phyloP scores from a whole-genome alignment of 495 filamentous ascomycete species.

The Diplogelasinospora grovesii region DNA sequence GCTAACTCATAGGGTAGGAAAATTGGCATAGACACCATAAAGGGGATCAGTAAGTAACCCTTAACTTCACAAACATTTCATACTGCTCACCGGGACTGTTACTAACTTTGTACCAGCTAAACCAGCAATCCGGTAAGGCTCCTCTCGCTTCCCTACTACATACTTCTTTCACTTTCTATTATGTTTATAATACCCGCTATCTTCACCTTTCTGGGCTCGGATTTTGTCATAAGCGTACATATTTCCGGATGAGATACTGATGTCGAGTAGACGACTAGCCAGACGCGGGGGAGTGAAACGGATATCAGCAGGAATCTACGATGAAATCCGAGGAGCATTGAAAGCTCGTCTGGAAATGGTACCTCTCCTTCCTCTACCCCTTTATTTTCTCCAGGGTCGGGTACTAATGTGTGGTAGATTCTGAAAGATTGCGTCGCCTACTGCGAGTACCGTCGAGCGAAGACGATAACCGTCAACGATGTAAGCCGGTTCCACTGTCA shows the following conservation, averaged over 20 bases:
- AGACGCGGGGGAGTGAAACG: slow-evolving; percentile 73
- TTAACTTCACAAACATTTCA: background rate
- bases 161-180: background rate
- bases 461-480: slow-evolving; percentile 60
- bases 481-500: slow-evolving; percentile 38
- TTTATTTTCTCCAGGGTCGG: background rate
- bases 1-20: slow-evolving; percentile 36
- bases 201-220: background rate
- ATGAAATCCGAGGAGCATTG: slow-evolving; percentile 53
- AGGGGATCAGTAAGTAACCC: slow-evolving; percentile 61
- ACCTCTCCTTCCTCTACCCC: background rate
- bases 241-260: slow-evolving; percentile 1
- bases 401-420: slow-evolving; percentile 40
- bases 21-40: slow-evolving; percentile 53
- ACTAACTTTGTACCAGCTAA: slow-evolving; percentile 35
- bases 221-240: too few relatives aligned
- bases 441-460: slow-evolving; percentile 43
- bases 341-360: slow-evolving; percentile 50
- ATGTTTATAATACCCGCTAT: background rate
- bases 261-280: slow-evolving; percentile 57
- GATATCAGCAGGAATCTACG: slow-evolving; percentile 64
- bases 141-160: too few relatives aligned
- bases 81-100: background rate
- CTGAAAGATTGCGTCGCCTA: slow-evolving; percentile 44
- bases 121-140: slow-evolving; percentile 62